Evolutionary conservation across 805 yeast genomes (phyloP).

Genomic region (Ogataea degrootiae): DNA sequence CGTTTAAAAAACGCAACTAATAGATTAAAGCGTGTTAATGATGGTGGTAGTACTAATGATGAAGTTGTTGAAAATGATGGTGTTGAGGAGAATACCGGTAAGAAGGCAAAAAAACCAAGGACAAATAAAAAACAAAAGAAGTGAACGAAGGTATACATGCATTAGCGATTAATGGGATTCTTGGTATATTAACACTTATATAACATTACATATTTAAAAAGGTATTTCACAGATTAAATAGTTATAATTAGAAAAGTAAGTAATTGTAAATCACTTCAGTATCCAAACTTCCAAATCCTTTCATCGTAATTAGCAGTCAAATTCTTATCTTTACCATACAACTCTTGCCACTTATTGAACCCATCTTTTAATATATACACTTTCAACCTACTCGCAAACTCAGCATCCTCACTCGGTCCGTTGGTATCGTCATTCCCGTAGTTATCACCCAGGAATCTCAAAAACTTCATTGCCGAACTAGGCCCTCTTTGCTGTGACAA

Average conservation of each 20-base stretch:
- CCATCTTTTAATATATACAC: conserved; percentile 83
- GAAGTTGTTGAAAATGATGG: too few species aligned
- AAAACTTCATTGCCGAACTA: conserved; percentile 63
- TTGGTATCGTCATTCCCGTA: conserved; percentile 10
- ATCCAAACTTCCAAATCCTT: conserved; percentile 32
- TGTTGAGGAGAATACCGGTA: too few species aligned
- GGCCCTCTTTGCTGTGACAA: conserved; percentile 93
- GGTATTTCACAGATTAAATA: too few species aligned
- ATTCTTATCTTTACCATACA: conserved; percentile 59
- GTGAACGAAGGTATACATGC: background rate
- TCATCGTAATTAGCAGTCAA: conserved; percentile 61
- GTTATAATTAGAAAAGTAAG: too few species aligned
- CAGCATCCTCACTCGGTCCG: conserved; percentile 17
- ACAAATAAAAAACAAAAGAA: background rate
- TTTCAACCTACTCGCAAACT: conserved; percentile 30
- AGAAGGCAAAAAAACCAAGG: background rate
- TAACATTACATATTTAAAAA: background rate
- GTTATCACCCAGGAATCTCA: conserved; percentile 37
- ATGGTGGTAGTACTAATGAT: background rate
- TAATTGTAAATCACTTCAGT: conserved; percentile 2
- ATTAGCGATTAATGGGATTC: too few species aligned
- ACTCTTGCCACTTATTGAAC: conserved; percentile 75
- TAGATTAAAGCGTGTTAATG: conserved; percentile 33
- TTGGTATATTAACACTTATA: background rate
- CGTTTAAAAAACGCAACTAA: conserved; percentile 56